Base-by-base conservation (phyloP, 345 rosid species). In the Hevea brasiliensis region DNA sequence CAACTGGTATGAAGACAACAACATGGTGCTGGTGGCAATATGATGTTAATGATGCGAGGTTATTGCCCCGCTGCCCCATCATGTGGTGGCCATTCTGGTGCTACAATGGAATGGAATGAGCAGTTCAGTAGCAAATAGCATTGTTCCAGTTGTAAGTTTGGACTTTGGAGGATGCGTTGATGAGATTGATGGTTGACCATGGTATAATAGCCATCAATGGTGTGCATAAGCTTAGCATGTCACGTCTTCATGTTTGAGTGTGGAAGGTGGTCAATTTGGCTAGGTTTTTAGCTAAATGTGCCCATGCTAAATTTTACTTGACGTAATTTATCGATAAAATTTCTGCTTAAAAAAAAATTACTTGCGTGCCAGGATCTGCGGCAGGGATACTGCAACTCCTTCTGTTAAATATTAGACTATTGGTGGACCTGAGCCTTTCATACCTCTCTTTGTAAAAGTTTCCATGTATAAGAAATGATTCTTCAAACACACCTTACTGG, bases 161-260 rank as follows among this genome's bases (percentile, higher is more conserved):
- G 61, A 18, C 35, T 13, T 67, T 70, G 72, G 61, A 62, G 68
- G 55, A 48, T 50, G 40, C 56, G 23, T 48, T 45, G 47, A 76
- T 76, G 60, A 32, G 55, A 57, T 32, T 57, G 64, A 24, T 63
- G 58, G 55, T 68, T 53, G 29, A 42, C 32, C 59, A 47, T 58
- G 10, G 41, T 57, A 18, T 47, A 59, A 17, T 17, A 20, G 1
- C 23, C 42, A n/a, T 67, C n/a, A n/a, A n/a, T n/a, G n/a, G n/a
- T n/a, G n/a, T n/a, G n/a, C n/a, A n/a, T n/a, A n/a, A n/a, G n/a
- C n/a, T n/a, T n/a, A n/a, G n/a, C n/a, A n/a, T n/a, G n/a, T n/a
- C n/a, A n/a, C n/a, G n/a, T n/a, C n/a, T n/a, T n/a, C n/a, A n/a
- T n/a, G n/a, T n/a, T n/a, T n/a, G n/a, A n/a, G n/a, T n/a, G n/a